These are phyloP conservation scores for Globisporangium paroecandrum DNA, from an alignment of 352 stramenopile genomes.

Conservation along the genomic window DNA sequence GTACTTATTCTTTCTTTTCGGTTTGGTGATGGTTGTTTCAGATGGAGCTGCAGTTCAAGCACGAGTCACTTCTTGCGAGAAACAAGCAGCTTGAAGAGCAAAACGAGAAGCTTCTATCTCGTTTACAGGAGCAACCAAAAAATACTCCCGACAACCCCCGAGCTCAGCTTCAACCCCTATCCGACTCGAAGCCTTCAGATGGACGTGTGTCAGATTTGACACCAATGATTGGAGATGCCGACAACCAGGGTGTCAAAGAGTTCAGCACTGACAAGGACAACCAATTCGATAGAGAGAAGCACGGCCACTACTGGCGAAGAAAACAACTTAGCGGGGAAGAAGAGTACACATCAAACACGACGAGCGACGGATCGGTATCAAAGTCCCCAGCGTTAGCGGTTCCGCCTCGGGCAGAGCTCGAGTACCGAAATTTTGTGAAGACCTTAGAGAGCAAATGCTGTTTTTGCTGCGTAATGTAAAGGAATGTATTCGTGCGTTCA, in stretches of 20 bases:
- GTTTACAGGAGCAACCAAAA: slow-evolving; percentile 56
- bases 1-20: background rate
- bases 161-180: slow-evolving; percentile 62
- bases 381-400: slow-evolving; percentile 19
- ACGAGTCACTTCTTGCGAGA: slow-evolving; percentile 42
- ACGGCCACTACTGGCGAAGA: slow-evolving; percentile 17
- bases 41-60: slow-evolving; percentile 52
- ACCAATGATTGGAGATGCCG: slow-evolving; percentile 38
- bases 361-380: slow-evolving; percentile 34
- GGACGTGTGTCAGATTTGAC: slow-evolving; percentile 47
- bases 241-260: slow-evolving; percentile 28
- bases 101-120: slow-evolving; percentile 59
- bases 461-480: background rate
- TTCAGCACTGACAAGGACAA: slow-evolving; percentile 39
- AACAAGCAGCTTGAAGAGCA: slow-evolving; percentile 51
- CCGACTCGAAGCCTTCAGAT: slow-evolving; percentile 44
- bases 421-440: background rate
- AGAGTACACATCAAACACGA: slow-evolving; percentile 56
- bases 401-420: background rate
- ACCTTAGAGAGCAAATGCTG: background rate
- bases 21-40: slow-evolving; percentile 12
- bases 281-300: slow-evolving; percentile 31
- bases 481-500: background rate
- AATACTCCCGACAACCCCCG: slow-evolving; percentile 53
- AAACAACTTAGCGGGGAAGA: slow-evolving; percentile 35